phyloP scores from a whole-genome alignment of 2,329 filamentous ascomycete genomes.

The Coniella lustricola region DNA sequence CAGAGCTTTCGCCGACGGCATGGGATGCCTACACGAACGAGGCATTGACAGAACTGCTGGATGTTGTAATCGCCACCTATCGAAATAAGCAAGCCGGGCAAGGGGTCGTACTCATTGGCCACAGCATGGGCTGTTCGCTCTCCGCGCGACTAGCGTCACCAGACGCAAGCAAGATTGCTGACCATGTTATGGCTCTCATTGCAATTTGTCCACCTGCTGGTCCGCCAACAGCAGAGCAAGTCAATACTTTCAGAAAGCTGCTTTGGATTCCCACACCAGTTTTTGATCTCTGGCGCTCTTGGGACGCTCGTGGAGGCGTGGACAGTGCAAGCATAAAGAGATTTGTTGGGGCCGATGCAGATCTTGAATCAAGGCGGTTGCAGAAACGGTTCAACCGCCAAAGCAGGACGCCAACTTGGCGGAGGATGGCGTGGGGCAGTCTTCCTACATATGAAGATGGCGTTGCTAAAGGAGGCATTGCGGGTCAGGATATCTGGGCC shows the following conservation, averaged over 20 bases:
- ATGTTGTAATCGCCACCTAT: conserved; percentile 65
- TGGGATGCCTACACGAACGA: conserved; percentile 78
- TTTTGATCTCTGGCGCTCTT: conserved; percentile 69
- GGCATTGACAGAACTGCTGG: conserved; percentile 68
- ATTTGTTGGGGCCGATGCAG: conserved; percentile 64
- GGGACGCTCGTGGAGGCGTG: conserved; percentile 72
- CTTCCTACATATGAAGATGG: conserved; percentile 54
- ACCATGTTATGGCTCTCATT: conserved; percentile 67
- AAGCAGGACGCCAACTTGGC: conserved; percentile 74
- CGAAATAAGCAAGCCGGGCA: conserved; percentile 59
- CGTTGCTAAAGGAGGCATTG: conserved; percentile 54
- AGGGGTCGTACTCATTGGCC: conserved; percentile 72
- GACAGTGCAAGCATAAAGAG: conserved; percentile 72
- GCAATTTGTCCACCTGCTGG: conserved; percentile 73
- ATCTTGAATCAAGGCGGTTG: conserved; percentile 57
- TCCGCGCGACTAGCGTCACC: conserved; percentile 61
- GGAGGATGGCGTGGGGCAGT: conserved; percentile 69
- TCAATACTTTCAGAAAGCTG: conserved; percentile 45
- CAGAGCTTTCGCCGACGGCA: conserved; percentile 59
- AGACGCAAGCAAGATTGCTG: conserved; percentile 44
- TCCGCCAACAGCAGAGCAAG: conserved; percentile 49
- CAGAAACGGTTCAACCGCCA: conserved; percentile 75
- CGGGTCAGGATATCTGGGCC: conserved; percentile 64
- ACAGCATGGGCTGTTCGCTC: conserved; percentile 84
- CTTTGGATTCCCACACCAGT: conserved; percentile 63